Base-by-base conservation (phyloP, 2,329 filamentous ascomycete genomes). In the Trichocomaceae sp. region DNA sequence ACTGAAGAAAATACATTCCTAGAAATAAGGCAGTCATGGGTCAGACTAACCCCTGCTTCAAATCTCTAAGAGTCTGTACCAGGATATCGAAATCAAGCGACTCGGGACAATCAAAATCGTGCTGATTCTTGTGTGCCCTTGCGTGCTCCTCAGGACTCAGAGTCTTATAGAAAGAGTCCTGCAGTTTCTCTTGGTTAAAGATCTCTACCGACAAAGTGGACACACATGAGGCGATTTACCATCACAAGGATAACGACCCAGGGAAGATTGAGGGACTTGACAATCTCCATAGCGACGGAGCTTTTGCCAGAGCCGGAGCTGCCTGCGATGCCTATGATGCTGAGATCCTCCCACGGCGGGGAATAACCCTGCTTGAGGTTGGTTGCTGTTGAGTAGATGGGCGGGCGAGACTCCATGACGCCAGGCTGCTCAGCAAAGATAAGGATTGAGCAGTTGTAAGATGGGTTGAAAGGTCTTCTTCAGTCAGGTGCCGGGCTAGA, bases 211-310 rank as follows among this genome's bases (percentile, higher is more conserved):
- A 47, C 42, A 13, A 47, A 31, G 33, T 29, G n/a, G 13, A 31
- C 41, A 31, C 51, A 41, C 51, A 47, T 50, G 48, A 42, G 41
- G 45, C 55, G 56, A 67, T 76, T 67, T 79, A 92, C 90, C 86
- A 99, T 97, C 42, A 91, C 95, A 64, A 99, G 74, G 72, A 99
- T 96, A 49, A 96, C 91, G 58, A 99, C 93, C 92, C 93, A 99
- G 55, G 93, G 93, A 60, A 99, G 76, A 72, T 93, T 96, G 64
- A 99, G 77, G 65, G 88, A 86, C 64, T 83, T 86, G 60, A 97
- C 88, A 63, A 99, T 96, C 60, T 92, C 90, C 69, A 95, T 83
- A 31, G 93, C 91, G 52, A 99, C 77, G 6, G 91, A 96, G 6
- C 92, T 96, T 78, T 99, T 99, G 56, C 92, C 85, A 23, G 92